These are phyloP conservation scores for Dryas octopetala DNA, from an alignment of 306 rosid species.

Conservation along the genomic window DNA sequence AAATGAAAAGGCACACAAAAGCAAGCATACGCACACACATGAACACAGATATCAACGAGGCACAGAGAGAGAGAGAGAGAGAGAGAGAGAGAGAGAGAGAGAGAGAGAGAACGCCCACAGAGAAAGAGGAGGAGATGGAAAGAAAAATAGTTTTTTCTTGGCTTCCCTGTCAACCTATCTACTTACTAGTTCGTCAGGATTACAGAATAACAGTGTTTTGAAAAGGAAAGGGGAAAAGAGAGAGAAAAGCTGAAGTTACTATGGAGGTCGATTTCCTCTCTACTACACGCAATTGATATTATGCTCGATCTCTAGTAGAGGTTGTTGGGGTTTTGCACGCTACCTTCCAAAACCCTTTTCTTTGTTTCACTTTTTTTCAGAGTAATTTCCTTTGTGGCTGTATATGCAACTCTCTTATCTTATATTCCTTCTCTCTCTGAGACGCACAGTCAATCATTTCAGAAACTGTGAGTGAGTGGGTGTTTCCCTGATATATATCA, in stretches of 20 bases:
- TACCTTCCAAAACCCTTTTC: constrained; percentile 39
- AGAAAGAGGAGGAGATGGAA: constrained; percentile 4
- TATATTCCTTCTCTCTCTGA: constrained; percentile 15
- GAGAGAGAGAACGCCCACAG: constrained; percentile 12
- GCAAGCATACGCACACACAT: constrained; percentile 1
- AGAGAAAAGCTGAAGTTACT: constrained; percentile 25
- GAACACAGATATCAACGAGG: constrained; percentile 37
- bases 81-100: constrained; percentile 28
- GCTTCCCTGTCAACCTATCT: constrained; percentile 4
- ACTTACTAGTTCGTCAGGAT: constrained; percentile 34
- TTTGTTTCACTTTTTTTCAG: constrained; percentile 26
- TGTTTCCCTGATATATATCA: no score
- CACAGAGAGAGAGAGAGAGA: constrained; percentile 25
- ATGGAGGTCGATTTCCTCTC: constrained; percentile 24
- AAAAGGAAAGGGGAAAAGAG: constrained; percentile 33
- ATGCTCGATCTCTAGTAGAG: not conserved
- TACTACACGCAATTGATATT: constrained; percentile 65
- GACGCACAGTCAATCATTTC: no score
- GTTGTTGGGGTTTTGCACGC: constrained; percentile 17
- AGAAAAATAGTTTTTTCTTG: constrained; percentile 39
- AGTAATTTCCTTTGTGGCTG: constrained; percentile 1
- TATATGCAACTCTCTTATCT: constrained; percentile 29
- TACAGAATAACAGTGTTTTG: constrained; percentile 53
- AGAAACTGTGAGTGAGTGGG: no score
- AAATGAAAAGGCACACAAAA: not conserved